Evolutionary conservation across 225 moss, liverwort and hornwort species (phyloP).

Genomic region (Climacium dendroides): DNA sequence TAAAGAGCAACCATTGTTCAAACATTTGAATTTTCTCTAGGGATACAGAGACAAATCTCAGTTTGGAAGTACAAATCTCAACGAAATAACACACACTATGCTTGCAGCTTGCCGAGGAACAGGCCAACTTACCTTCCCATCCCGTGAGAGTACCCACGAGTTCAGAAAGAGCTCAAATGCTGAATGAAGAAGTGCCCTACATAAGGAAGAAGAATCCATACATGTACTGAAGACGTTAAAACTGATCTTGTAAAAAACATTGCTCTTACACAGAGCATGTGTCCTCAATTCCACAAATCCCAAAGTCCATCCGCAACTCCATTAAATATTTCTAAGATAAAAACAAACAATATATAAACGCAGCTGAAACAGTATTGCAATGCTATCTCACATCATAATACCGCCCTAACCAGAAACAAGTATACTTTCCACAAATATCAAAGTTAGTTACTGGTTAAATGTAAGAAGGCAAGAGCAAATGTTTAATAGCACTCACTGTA

Average conservation of each 20-base stretch:
- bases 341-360: not conserved
- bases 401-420: not conserved
- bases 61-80: not conserved
- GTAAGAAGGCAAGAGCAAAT: not conserved
- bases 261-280: not conserved
- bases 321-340: not conserved
- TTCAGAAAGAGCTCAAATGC: slow-evolving; percentile 85
- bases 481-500: slow-evolving; percentile 54
- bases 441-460: not conserved
- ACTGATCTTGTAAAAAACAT: not conserved
- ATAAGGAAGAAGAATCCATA: not conserved
- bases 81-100: not conserved
- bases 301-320: not conserved
- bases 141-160: slow-evolving; percentile 85
- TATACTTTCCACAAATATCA: not conserved
- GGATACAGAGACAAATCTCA: not conserved
- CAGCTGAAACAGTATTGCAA: not conserved
- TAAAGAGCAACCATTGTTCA: not conserved
- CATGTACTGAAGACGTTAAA: not conserved
- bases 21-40: not conserved
- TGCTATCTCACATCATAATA: not conserved
- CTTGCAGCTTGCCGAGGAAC: not conserved
- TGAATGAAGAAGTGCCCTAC: slow-evolving; percentile 89
- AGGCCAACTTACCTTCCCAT: slow-evolving; percentile 25
- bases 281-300: not conserved